Evolutionary conservation across 148 eudicot species (phyloP).

Genomic region (Simmondsia chinensis): DNA sequence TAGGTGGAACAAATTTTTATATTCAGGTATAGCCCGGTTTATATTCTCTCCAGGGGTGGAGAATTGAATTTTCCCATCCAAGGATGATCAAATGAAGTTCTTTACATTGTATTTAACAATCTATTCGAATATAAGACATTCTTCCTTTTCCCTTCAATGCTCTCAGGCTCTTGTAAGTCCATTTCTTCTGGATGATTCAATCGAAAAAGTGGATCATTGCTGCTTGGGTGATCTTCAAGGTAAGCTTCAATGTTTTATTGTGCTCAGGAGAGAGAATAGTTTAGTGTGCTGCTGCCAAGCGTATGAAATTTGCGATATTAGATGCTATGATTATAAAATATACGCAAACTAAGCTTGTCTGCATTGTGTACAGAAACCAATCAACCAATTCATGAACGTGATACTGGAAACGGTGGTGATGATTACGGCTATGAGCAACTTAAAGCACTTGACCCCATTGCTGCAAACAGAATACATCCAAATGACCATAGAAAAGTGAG

Average conservation of each 20-base stretch:
- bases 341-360: background rate
- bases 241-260: constrained; percentile 14
- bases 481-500: constrained; percentile 87
- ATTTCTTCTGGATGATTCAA: constrained; percentile 68
- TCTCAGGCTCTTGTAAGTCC: constrained; percentile 83
- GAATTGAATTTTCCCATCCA: too few relatives aligned
- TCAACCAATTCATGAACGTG: constrained; percentile 23
- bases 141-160: constrained; percentile 2
- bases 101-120: too few relatives aligned
- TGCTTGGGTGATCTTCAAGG: constrained; percentile 36
- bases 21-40: constrained; percentile 53
- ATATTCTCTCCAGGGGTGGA: too few relatives aligned
- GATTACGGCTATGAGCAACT: constrained; percentile 44
- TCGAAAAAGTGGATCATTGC: constrained; percentile 30
- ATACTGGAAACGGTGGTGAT: constrained; percentile 11
- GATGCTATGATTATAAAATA: too few relatives aligned
- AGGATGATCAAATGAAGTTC: too few relatives aligned
- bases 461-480: constrained; percentile 92
- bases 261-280: background rate
- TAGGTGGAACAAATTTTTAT: constrained; percentile 96
- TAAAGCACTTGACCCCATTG: constrained; percentile 66
- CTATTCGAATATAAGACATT: background rate
- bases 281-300: background rate
- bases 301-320: too few relatives aligned
- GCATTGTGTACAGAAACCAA: constrained; percentile 16